Conservation (phyloP, 2,329 filamentous ascomycete species). For the Achaetomium macrosporum region DNA sequence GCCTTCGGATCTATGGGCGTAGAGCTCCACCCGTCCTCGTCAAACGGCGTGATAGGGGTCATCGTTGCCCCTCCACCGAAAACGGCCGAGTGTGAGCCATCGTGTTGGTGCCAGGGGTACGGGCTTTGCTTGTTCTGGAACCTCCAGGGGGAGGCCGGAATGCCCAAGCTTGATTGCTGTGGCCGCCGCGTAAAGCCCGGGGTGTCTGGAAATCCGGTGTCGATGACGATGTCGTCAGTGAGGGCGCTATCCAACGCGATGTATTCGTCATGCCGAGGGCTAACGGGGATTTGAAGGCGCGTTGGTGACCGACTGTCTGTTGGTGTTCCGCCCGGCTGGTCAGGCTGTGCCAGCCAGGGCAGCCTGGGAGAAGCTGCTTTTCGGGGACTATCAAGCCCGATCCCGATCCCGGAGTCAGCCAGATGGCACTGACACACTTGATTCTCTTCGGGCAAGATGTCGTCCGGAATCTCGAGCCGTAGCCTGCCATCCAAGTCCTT, state of each 20-base stretch:
- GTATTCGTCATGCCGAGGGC: slow-evolving; percentile 10
- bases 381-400: background rate
- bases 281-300: slow-evolving; percentile 17
- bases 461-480: background rate
- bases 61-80: slow-evolving; percentile 21
- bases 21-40: slow-evolving; percentile 18
- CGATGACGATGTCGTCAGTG: slow-evolving; percentile 17
- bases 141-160: slow-evolving; percentile 17
- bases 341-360: slow-evolving; percentile 16
- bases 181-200: slow-evolving; percentile 2
- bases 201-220: slow-evolving; percentile 5
- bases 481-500: background rate
- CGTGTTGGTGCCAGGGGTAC: slow-evolving; percentile 18
- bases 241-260: slow-evolving; percentile 19
- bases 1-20: slow-evolving; percentile 17
- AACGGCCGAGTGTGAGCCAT: slow-evolving; percentile 16
- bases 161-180: slow-evolving; percentile 5
- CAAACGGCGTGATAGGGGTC: slow-evolving; percentile 25
- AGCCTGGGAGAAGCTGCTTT: slow-evolving; percentile 13
- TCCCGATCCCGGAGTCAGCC: background rate
- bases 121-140: slow-evolving; percentile 20
- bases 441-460: background rate
- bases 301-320: slow-evolving; percentile 17
- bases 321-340: background rate
- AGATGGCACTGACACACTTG: background rate